Conservation (phyloP, 2,329 filamentous ascomycete genomes). For the Ophiostoma perfectum region DNA sequence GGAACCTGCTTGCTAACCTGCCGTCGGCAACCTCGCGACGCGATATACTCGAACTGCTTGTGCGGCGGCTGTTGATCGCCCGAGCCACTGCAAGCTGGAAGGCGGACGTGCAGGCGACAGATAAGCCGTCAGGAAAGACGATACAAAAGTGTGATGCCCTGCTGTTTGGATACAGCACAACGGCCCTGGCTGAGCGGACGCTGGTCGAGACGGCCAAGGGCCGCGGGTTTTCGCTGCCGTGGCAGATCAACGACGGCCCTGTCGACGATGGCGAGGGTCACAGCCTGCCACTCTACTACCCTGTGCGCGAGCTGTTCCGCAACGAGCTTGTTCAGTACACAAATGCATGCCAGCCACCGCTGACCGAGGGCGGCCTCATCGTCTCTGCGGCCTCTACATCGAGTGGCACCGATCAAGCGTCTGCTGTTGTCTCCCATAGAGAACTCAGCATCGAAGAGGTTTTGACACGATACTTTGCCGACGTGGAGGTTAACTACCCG, state of each 20-base stretch:
- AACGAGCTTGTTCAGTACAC: slow-evolving; percentile 71
- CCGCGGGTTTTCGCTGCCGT: slow-evolving; percentile 75
- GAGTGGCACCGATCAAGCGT: slow-evolving; percentile 14
- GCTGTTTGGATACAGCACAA: slow-evolving; percentile 81
- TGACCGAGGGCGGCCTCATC: slow-evolving; percentile 31
- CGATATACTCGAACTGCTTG: slow-evolving; percentile 67
- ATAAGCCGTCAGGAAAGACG: slow-evolving; percentile 37
- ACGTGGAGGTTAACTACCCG: slow-evolving; percentile 79
- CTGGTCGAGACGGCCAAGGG: slow-evolving; percentile 88
- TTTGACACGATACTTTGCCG: slow-evolving; percentile 81
- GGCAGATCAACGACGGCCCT: slow-evolving; percentile 71
- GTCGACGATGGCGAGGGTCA: slow-evolving; percentile 3
- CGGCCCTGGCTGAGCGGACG: slow-evolving; percentile 76
- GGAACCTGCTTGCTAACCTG: slow-evolving; percentile 53
- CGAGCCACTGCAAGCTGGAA: slow-evolving; percentile 40
- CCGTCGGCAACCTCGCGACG: slow-evolving; percentile 68
- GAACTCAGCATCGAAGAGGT: slow-evolving; percentile 86
- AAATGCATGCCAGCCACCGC: slow-evolving; percentile 43
- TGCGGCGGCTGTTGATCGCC: slow-evolving; percentile 64
- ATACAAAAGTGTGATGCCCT: slow-evolving; percentile 56
- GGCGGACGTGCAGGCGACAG: background rate
- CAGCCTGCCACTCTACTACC: slow-evolving; percentile 59
- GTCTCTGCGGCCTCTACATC: slow-evolving; percentile 29
- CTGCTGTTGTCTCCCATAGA: slow-evolving; percentile 56
- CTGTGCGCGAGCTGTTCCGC: slow-evolving; percentile 76